Conservation (phyloP, 2,329 filamentous ascomycete genomes). For the Sporothrix phasma region DNA sequence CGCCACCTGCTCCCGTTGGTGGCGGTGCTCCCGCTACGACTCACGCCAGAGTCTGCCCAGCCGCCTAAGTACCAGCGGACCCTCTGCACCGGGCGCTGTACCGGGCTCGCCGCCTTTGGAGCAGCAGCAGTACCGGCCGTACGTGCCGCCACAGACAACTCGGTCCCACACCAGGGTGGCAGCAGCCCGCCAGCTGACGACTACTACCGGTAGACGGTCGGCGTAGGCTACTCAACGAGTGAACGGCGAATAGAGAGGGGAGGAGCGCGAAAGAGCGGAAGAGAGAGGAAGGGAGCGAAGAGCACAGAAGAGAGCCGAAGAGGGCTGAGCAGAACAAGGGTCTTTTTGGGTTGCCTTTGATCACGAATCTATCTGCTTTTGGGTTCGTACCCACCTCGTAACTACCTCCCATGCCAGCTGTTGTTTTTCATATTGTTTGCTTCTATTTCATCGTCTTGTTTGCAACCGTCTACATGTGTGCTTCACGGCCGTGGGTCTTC, state of each 20-base stretch:
- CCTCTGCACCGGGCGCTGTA: neutral
- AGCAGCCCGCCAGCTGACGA: conserved; percentile 33
- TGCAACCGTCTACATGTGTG: neutral
- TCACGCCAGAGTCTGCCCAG: conserved; percentile 38
- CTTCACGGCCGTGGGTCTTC: neutral
- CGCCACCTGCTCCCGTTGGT: conserved; percentile 30
- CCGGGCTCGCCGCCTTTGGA: conserved; percentile 12
- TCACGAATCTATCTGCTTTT: neutral
- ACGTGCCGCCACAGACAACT: conserved; percentile 34
- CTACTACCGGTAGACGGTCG: conserved; percentile 40
- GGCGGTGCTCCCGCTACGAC: conserved; percentile 28
- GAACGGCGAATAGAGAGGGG: neutral
- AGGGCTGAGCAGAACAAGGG: too few relatives aligned
- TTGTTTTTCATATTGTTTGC: too few relatives aligned
- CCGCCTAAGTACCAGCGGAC: conserved; percentile 6
- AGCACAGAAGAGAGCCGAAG: too few relatives aligned
- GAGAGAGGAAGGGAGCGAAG: too few relatives aligned
- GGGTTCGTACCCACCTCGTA: neutral
- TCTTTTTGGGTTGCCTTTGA: neutral
- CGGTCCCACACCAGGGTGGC: conserved; percentile 28
- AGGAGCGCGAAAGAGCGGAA: too few relatives aligned
- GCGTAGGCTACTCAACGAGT: conserved; percentile 16
- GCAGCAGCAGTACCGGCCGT: conserved; percentile 50
- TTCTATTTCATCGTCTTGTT: neutral
- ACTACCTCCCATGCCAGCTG: neutral